Conservation (phyloP, 2,329 filamentous ascomycete genomes). For the Fusarium verticillioides region DNA sequence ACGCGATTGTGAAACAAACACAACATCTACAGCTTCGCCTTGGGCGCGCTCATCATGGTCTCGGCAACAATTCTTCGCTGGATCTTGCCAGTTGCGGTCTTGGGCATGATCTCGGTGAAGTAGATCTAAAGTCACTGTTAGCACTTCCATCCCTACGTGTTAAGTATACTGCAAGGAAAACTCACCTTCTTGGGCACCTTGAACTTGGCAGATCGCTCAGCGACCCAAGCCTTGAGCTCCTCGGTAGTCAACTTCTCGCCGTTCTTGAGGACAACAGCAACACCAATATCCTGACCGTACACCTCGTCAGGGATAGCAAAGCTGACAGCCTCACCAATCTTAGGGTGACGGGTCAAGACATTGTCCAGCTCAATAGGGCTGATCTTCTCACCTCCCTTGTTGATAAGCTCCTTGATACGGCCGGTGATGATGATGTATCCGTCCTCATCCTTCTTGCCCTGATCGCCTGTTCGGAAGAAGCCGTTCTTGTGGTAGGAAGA, state of each 20-base stretch:
- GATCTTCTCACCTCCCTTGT: conserved; percentile 91
- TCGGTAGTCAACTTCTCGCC: conserved; percentile 66
- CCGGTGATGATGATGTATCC: conserved; percentile 89
- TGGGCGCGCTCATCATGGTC: conserved; percentile 75
- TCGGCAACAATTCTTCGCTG: conserved; percentile 88
- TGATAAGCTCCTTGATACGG: conserved; percentile 93
- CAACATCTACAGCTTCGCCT: conserved; percentile 63
- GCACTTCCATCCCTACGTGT: neutral
- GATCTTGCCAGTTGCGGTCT: conserved; percentile 92
- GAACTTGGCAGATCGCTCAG: conserved; percentile 79
- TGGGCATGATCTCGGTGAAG: conserved; percentile 86
- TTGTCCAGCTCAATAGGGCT: conserved; percentile 90
- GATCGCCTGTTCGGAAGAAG: conserved; percentile 90
- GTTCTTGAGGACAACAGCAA: conserved; percentile 79
- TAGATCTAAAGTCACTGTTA: conserved; percentile 66
- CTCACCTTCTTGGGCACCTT: conserved; percentile 85
- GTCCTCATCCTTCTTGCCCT: conserved; percentile 82
- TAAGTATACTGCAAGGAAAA: neutral
- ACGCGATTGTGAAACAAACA: neutral
- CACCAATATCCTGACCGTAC: conserved; percentile 84
- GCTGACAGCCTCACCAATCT: conserved; percentile 81
- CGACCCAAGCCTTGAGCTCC: conserved; percentile 75
- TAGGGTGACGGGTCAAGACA: conserved; percentile 76
- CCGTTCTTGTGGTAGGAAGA: conserved; percentile 78
- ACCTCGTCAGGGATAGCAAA: conserved; percentile 86